A percentile compares a stretch with the other conserved stretches of the same genome.
These are phyloP conservation scores for Acmispon strigosus DNA, from an alignment of 306 rosid species.

Conservation along the genomic window DNA sequence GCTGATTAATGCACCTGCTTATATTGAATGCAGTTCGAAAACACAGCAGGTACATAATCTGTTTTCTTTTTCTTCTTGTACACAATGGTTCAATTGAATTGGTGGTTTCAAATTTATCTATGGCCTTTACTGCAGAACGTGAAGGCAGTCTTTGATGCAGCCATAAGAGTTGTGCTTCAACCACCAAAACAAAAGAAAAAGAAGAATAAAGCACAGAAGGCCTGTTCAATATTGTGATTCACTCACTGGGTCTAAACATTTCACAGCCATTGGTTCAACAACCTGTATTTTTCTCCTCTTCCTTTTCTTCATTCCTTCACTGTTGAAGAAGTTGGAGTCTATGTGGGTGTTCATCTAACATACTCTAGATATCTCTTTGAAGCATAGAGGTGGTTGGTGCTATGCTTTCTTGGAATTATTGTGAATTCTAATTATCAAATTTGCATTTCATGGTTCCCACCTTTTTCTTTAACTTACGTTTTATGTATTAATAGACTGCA, in stretches of 20 bases:
- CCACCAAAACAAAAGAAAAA: conserved; percentile 98
- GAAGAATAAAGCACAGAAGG: conserved; percentile 87
- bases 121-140: conserved; percentile 58
- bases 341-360: conserved; percentile 43
- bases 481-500: conserved; percentile 49
- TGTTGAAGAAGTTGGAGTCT: conserved; percentile 59
- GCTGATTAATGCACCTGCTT: conserved; percentile 88
- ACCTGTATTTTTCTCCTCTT: conserved; percentile 38
- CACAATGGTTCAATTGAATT: not conserved
- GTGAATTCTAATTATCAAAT: conserved; percentile 52
- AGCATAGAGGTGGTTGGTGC: conserved; percentile 54
- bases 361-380: conserved; percentile 45
- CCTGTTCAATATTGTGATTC: conserved; percentile 95
- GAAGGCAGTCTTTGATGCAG: conserved; percentile 90
- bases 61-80: not conserved
- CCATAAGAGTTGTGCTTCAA: conserved; percentile 98
- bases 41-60: conserved; percentile 63
- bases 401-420: conserved; percentile 44
- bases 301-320: conserved; percentile 28
- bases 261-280: conserved; percentile 36
- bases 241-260: conserved; percentile 40
- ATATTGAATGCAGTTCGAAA: conserved; percentile 97
- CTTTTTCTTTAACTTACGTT: conserved; percentile 30
- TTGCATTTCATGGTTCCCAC: conserved; percentile 44
- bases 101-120: not conserved